Percentiles rank a stretch among this genome's conserved stretches.
Evolutionary conservation across 805 yeast genomes (phyloP).

Genomic region (Candida takata): DNA sequence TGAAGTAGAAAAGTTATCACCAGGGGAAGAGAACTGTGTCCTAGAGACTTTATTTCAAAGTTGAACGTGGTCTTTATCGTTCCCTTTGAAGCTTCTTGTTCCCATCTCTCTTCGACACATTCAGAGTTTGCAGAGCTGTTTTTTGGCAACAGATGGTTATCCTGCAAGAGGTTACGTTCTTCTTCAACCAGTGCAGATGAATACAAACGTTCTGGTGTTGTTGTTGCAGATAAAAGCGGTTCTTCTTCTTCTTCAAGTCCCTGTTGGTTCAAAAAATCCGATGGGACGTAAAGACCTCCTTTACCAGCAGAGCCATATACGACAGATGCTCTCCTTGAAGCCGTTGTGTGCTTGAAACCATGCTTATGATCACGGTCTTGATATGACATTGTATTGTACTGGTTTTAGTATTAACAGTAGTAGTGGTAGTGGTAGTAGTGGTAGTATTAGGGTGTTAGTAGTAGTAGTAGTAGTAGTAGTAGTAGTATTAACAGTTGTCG

Average conservation of each 20-base stretch:
- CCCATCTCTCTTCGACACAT: constrained; percentile 19
- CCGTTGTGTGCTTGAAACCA: constrained; percentile 20
- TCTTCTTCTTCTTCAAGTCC: constrained; percentile 1
- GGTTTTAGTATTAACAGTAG: too few relatives aligned
- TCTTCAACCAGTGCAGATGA: constrained; percentile 13
- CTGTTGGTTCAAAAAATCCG: constrained; percentile 5
- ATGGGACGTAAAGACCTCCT: constrained; percentile 19
- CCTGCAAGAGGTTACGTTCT: constrained; percentile 18
- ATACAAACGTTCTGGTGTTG: neutral
- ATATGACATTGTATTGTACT: constrained; percentile 1
- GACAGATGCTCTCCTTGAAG: constrained; percentile 19
- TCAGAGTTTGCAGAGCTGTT: constrained; percentile 5
- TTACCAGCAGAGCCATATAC: constrained; percentile 21
- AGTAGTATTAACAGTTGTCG: too few relatives aligned
- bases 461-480: too few relatives aligned
- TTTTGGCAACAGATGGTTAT: constrained; percentile 14
- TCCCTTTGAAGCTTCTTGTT: constrained; percentile 19
- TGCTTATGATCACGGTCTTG: constrained; percentile 13
- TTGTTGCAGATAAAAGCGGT: neutral
- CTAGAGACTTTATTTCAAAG: constrained; percentile 16
- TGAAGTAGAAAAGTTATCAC: constrained; percentile 22
- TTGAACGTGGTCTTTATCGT: constrained; percentile 15
- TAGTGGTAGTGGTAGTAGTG: too few relatives aligned
- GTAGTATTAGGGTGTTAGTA: too few relatives aligned
- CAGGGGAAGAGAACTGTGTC: constrained; percentile 19